Evolutionary conservation across 169 alveolate genomes (phyloP), one percentile per base, ranked within the genome.

Genomic region (Amoebophrya sp.): DNA sequence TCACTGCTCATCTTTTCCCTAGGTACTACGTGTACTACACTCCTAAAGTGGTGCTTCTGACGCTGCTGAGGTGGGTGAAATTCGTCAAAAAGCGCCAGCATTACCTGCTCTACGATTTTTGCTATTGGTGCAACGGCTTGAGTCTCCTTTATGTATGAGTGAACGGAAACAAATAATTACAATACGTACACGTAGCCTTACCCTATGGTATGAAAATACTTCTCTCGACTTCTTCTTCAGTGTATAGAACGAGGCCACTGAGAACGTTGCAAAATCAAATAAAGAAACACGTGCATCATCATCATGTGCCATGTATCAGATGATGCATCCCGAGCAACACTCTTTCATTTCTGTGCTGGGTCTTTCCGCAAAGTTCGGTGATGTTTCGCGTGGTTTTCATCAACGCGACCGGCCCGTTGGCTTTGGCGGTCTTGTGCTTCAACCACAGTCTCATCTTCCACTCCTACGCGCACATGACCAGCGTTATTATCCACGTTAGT

Each of bases 381-480:
- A 6, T 65, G 83, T 65, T 65, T 18, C 83, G 83, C 36, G 83
- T 65, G 83, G 2, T 65, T 10, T 65, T 65, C 83, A 65, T 65
- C 18, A 65, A 65, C 83, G 33, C 36, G 36, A 0, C 33, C 36
- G 83, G 83, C 2, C 83, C 83, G 83, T 36, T 65, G 36, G 83
- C 83, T 36, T 26, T 65, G 2, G 83, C 83, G 36, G 33, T 26
- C 38, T 36, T 65, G 3, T 65, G 83, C 26, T 65, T 65, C 83
- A 65, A 65, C 83, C 83, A 65, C 83, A 12, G 36, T 6, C 26
- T 65, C 38, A 65, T 65, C 83, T 65, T 65, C 83, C 83, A 65
- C 83, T 65, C 83, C 36, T 65, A 65, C 33, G 83, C 83, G 1
- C 83, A 65, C 83, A 65, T 65, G 83, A 65, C 83, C 36, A 26